Evolutionary conservation across 2,329 filamentous ascomycete species (phyloP).

Genomic region (Xylariaceae sp.): DNA sequence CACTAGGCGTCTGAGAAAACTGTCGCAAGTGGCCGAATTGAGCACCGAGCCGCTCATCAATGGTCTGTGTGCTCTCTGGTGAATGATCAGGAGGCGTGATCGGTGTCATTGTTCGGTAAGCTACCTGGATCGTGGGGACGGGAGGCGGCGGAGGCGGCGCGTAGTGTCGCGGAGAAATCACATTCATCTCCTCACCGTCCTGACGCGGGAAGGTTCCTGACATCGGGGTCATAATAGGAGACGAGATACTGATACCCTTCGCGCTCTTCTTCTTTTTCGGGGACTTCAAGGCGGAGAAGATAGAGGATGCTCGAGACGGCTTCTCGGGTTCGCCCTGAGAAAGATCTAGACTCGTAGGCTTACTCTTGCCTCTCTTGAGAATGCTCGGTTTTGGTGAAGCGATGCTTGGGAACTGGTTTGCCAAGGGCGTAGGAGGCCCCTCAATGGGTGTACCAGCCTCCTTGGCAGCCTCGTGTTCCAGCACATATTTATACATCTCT

Average conservation of each 20-base stretch:
- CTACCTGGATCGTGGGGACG: constrained; percentile 44
- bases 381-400: constrained; percentile 41
- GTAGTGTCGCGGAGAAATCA: constrained; percentile 55
- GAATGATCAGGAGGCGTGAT: constrained; percentile 43
- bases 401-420: constrained; percentile 25
- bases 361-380: constrained; percentile 39
- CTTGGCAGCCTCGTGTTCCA: constrained; percentile 77
- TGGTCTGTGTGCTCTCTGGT: constrained; percentile 46
- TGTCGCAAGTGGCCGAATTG: constrained; percentile 38
- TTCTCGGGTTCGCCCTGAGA: constrained; percentile 41
- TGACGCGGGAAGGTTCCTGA: constrained; percentile 54
- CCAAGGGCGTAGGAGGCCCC: constrained; percentile 37
- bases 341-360: constrained; percentile 39
- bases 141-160: constrained; percentile 53
- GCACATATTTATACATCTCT: constrained; percentile 83
- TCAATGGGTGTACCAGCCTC: constrained; percentile 49
- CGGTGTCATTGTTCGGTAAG: constrained; percentile 40
- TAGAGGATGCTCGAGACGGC: constrained; percentile 53
- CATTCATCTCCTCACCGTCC: constrained; percentile 51
- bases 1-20: constrained; percentile 36
- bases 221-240: constrained; percentile 60
- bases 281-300: constrained; percentile 58
- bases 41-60: constrained; percentile 50
- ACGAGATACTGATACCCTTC: constrained; percentile 55
- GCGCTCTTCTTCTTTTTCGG: constrained; percentile 49